Evolutionary conservation across 371 early-diverging fungal genomes (phyloP), one percentile per base, ranked within the genome.

Genomic region (Mortierella sp.): DNA sequence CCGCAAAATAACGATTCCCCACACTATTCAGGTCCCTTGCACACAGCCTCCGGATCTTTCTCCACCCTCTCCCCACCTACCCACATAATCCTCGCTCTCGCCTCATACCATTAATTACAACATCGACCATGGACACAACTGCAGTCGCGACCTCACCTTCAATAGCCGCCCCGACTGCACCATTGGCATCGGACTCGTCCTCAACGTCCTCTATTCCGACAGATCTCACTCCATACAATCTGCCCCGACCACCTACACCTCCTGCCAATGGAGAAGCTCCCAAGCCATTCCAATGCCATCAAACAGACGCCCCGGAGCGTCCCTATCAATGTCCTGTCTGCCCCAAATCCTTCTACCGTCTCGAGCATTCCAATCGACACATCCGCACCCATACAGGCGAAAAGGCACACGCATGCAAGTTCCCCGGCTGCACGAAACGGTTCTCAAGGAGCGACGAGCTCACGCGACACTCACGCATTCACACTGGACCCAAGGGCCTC

Each of bases 391-490:
- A 97, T 82, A 97, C 97, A 8, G 97, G 97, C 31, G 97, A 97
- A 81, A 95, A 93, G 70, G 97, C 97, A 3, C 95, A 93, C 83
- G 92, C 88, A 34, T 97, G 97, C 87, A 89, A 90, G 24, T 91
- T 89, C 73, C 90, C 90, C 9, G 91, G 92, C 72, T 97, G 97
- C 78, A 91, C 92, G 51, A 96, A 96, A 87, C 89, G 94, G 19
- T 97, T 97, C 88, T 93, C 96, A 48, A 91, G 97, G 37, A 95
- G 96, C 16, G 98, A 98, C 88, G 97, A 97, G 87, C 91, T 98
- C 40, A 93, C 94, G 72, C 90, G 95, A 59, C 97, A 96, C 85
- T 88, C 92, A 34, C 89, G 93, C 55, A 93, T 93, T 51, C 95
- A 95, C 77, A 88, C 86, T 34, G 76, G 77, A 43, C 74, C 76